Evolutionary conservation across 2,329 filamentous ascomycete species (phyloP).

Genomic region (Microdochium bolleyi): DNA sequence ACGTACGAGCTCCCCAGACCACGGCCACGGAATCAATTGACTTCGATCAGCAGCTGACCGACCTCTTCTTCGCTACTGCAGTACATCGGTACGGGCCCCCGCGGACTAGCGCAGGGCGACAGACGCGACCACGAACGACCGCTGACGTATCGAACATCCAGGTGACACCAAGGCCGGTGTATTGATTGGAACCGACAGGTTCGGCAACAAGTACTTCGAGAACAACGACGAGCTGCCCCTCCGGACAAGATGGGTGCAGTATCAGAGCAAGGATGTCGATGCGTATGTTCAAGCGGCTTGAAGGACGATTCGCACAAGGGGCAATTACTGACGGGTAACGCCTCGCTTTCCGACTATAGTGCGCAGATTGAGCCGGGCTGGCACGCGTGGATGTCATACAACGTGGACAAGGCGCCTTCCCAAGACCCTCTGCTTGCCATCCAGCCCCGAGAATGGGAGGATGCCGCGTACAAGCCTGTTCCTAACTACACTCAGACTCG

Average conservation of each 20-base stretch:
- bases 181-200: slow-evolving; percentile 77
- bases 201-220: slow-evolving; percentile 97
- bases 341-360: slow-evolving; percentile 25
- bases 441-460: slow-evolving; percentile 67
- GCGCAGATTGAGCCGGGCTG: slow-evolving; percentile 90
- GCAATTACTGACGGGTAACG: not conserved
- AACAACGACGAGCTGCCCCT: slow-evolving; percentile 91
- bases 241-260: slow-evolving; percentile 95
- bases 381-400: slow-evolving; percentile 97
- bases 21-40: slow-evolving; percentile 8
- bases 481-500: slow-evolving; percentile 69
- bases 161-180: slow-evolving; percentile 95
- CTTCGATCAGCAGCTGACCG: slow-evolving; percentile 9
- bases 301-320: not conserved
- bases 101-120: not conserved
- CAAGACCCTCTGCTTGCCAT: slow-evolving; percentile 65
- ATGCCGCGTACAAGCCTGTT: slow-evolving; percentile 55
- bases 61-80: slow-evolving; percentile 22
- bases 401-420: slow-evolving; percentile 77
- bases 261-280: slow-evolving; percentile 79
- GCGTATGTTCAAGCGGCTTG: slow-evolving; percentile 39
- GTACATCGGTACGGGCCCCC: slow-evolving; percentile 44
- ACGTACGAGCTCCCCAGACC: slow-evolving; percentile 53
- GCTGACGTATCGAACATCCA: slow-evolving; percentile 24
- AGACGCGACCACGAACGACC: not conserved